These are phyloP conservation scores for Insectozyma bohioensis DNA, from an alignment of 1,139 yeast genomes.

Conservation along the genomic window DNA sequence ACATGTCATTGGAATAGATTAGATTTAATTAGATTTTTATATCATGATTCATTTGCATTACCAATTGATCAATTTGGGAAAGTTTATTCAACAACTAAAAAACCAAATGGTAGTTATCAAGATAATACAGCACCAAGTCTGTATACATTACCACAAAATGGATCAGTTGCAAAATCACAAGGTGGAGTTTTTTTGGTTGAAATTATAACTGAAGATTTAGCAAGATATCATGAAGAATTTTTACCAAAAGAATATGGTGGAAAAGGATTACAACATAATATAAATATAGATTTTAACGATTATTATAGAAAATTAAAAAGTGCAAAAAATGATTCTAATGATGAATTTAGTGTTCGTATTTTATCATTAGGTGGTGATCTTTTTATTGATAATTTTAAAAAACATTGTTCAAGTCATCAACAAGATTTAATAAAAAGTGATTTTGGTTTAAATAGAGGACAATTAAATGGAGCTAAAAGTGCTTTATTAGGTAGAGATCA, in stretches of 20 bases:
- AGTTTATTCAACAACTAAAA: constrained; percentile 23
- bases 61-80: constrained; percentile 58
- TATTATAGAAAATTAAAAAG: constrained; percentile 36
- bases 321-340: constrained; percentile 27
- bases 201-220: constrained; percentile 58
- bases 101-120: constrained; percentile 20
- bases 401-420: constrained; percentile 17
- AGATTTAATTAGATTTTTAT: constrained; percentile 73
- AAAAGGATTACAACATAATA: constrained; percentile 53
- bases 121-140: constrained; percentile 25
- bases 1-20: constrained; percentile 82
- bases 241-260: constrained; percentile 59
- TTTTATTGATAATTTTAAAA: constrained; percentile 30
- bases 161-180: constrained; percentile 50
- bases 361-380: constrained; percentile 45
- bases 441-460: constrained; percentile 40
- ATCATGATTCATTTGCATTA: constrained; percentile 75
- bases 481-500: constrained; percentile 39
- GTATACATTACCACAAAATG: constrained; percentile 31
- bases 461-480: constrained; percentile 47
- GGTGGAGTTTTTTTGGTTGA: constrained; percentile 78
- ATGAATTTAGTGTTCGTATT: constrained; percentile 49
- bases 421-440: constrained; percentile 31
- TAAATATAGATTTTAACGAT: constrained; percentile 46
- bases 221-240: constrained; percentile 62